phyloP scores from a whole-genome alignment of 805 yeast genomes.

The Maudiozyma turicensis region DNA sequence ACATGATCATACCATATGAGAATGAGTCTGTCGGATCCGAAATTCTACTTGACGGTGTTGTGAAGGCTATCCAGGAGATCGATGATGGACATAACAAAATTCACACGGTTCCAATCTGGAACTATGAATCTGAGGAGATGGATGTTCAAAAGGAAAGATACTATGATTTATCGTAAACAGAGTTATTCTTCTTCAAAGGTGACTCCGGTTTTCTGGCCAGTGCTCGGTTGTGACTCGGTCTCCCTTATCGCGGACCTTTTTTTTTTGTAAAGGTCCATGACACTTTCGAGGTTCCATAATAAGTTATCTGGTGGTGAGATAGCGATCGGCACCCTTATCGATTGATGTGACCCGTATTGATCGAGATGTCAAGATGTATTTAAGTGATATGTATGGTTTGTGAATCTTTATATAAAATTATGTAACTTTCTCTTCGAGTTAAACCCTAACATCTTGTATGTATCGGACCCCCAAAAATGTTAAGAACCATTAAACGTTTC shows the following conservation, averaged over 20 bases:
- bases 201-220: not conserved
- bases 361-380: no score
- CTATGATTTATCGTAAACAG: constrained; percentile 17
- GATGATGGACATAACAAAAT: constrained; percentile 3
- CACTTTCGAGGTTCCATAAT: no score
- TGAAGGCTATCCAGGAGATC: constrained; percentile 20
- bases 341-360: no score
- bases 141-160: constrained; percentile 26
- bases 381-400: not conserved
- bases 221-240: not conserved
- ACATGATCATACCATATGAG: constrained; percentile 25
- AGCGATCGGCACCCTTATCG: no score
- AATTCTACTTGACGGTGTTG: constrained; percentile 26
- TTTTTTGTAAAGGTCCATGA: not conserved
- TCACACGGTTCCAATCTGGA: constrained; percentile 15
- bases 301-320: no score
- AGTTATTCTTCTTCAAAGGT: not conserved
- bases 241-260: not conserved
- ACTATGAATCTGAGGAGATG: constrained; percentile 24
- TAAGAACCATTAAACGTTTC: constrained; percentile 16
- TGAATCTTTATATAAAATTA: not conserved
- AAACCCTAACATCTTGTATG: not conserved
- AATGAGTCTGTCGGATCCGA: constrained; percentile 22
- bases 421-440: not conserved
- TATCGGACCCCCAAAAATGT: not conserved